Evolutionary conservation across 23 red algal genomes (phyloP), one percentile per base, ranked within the genome.

Genomic region (Gracilaria caudata): DNA sequence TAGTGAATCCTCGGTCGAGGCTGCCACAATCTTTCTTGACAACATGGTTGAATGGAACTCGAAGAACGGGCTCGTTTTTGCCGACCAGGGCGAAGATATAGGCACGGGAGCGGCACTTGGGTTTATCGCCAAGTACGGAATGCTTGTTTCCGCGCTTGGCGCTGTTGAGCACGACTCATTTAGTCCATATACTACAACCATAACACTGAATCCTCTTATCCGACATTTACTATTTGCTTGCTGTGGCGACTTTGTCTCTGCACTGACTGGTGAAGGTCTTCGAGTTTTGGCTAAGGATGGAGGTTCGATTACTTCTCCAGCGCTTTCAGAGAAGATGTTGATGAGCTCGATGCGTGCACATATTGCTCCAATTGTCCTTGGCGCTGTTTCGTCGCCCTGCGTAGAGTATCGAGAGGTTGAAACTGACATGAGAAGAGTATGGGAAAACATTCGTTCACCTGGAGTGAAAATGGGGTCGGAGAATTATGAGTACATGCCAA

Each of bases 31-130:
- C 2, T 89, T 79, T 47, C 43, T 89, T 14, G 72, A 89, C 11
- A 39, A 65, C 35, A 64, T 77, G 51, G 35, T 89, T 16, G 63
- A 64, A 35, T 41, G 34, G 30, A 72, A 89, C 53, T 64, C 72
- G 34, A 51, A 37, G 41, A 61, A 64, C 4, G 45, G 72, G 26
- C 56, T 89, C 19, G 4, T 64, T 46, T 89, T 75, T 39, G 26
- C 85, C 33, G 85, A 89, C 68, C 85, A 89, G 20, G 85, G 73
- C 8, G 85, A 89, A 78, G 85, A 78, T 33, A 37, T 89, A 33
- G 34, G 85, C 19, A 77, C 51, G 25, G 41, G 45, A 34, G 51
- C 85, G 21, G 55, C 43, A 25, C 74, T 89, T 66, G 71, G 44
- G 23, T 78, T 78, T 44, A 65, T 78, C 51, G 68, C 72, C 23